phyloP scores from a whole-genome alignment of 129 eudicot genomes.

The Mikania micrantha region DNA sequence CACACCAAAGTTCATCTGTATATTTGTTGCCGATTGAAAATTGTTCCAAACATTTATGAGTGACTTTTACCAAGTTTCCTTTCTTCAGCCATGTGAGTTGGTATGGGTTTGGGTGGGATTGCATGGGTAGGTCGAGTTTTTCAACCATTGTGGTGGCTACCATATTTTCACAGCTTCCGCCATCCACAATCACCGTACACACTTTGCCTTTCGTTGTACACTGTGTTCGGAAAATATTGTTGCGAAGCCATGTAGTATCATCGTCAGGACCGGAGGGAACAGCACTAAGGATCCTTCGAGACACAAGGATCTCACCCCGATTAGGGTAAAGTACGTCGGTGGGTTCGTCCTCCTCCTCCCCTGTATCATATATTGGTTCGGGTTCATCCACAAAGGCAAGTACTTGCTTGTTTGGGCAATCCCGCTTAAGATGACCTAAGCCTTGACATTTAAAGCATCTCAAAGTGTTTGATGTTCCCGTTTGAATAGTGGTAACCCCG shows the following conservation, averaged over 20 bases:
- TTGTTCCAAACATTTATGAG: too few relatives aligned
- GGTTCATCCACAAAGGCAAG: neutral
- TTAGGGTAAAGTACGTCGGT: neutral
- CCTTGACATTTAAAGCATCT: neutral
- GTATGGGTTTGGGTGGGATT: too few relatives aligned
- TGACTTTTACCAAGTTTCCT: too few relatives aligned
- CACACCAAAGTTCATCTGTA: too few relatives aligned
- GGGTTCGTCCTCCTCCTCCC: neutral
- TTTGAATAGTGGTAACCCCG: neutral
- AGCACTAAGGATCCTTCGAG: neutral
- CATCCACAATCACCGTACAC: neutral
- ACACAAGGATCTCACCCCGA: neutral
- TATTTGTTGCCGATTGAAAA: too few relatives aligned
- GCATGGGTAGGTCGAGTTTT: too few relatives aligned
- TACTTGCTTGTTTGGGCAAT: conserved; percentile 1
- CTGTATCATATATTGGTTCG: neutral
- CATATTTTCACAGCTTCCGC: neutral
- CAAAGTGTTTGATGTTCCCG: neutral
- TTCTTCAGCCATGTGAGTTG: too few relatives aligned
- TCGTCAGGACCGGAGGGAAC: neutral
- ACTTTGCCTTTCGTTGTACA: neutral
- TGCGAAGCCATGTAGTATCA: neutral
- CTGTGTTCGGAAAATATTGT: neutral
- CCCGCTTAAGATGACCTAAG: neutral
- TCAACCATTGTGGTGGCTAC: too few relatives aligned